phyloP scores from a whole-genome alignment of 208 protist genomes.

The Naegleria fowleri region DNA sequence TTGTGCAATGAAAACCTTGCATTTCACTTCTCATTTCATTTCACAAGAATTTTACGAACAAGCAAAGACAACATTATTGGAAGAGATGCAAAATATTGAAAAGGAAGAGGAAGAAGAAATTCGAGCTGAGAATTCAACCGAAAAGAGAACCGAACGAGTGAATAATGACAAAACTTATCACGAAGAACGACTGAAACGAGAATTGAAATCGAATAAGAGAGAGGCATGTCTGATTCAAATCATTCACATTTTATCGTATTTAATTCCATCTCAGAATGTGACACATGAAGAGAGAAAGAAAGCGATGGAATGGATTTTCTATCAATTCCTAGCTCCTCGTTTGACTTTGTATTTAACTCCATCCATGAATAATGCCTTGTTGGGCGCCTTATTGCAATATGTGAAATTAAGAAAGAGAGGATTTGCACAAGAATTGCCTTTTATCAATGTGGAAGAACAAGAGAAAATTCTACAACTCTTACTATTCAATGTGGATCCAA shows the following conservation, averaged over 20 bases:
- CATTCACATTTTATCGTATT: background rate
- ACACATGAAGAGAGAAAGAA: background rate
- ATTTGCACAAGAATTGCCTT: background rate
- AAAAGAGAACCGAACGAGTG: background rate
- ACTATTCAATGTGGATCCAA: background rate
- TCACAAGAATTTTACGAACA: background rate
- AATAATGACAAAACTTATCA: background rate
- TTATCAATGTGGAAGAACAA: background rate
- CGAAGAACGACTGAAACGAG: background rate
- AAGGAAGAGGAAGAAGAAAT: background rate
- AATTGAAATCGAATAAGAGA: background rate
- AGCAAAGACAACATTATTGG: background rate
- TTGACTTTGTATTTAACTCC: background rate
- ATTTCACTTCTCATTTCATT: background rate
- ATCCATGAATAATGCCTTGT: background rate
- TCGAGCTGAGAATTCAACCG: background rate
- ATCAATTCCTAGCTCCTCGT: background rate
- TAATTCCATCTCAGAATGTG: background rate
- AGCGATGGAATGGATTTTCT: background rate
- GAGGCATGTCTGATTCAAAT: background rate
- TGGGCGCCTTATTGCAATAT: background rate
- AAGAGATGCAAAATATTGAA: background rate
- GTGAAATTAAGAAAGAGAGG: background rate
- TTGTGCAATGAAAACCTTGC: background rate
- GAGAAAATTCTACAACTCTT: background rate